Evolutionary conservation across 192 early-diverging fungal genomes (phyloP).

Genomic region (Coemansia sp.): DNA sequence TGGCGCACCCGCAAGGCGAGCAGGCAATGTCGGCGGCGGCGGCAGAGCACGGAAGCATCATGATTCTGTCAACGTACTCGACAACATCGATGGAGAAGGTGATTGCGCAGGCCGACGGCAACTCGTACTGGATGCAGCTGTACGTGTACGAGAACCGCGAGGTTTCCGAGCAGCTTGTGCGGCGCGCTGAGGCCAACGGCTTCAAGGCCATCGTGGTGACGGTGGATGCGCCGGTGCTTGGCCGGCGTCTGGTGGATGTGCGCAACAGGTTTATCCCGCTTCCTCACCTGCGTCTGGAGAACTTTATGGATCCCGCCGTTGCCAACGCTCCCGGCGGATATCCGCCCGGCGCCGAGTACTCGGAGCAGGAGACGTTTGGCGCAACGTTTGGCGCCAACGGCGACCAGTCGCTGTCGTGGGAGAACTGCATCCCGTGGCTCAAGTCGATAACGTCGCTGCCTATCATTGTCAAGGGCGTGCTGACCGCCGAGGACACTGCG

Average conservation of each 20-base stretch:
- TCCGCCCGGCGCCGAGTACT: slow-evolving; percentile 7
- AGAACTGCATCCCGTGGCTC: slow-evolving; percentile 83
- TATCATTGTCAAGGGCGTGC: slow-evolving; percentile 90
- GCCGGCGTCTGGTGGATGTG: slow-evolving; percentile 60
- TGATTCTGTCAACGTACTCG: slow-evolving; percentile 66
- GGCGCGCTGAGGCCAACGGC: slow-evolving; percentile 72
- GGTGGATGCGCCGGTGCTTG: slow-evolving; percentile 61
- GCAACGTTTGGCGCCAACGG: slow-evolving; percentile 48
- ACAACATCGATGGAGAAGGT: slow-evolving; percentile 68
- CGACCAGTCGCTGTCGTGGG: slow-evolving; percentile 84
- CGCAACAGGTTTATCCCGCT: slow-evolving; percentile 65
- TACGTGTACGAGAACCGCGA: slow-evolving; percentile 76
- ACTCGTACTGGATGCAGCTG: slow-evolving; percentile 74
- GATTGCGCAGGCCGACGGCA: slow-evolving; percentile 43
- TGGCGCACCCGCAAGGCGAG: slow-evolving; percentile 70
- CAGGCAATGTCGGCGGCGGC: slow-evolving; percentile 64
- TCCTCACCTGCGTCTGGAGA: slow-evolving; percentile 62
- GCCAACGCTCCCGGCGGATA: slow-evolving; percentile 19
- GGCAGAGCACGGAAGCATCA: slow-evolving; percentile 43
- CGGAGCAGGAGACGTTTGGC: slow-evolving; percentile 45
- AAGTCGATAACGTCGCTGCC: slow-evolving; percentile 79
- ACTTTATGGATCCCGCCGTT: slow-evolving; percentile 55
- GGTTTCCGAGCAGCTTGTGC: slow-evolving; percentile 65
- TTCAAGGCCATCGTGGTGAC: slow-evolving; percentile 70
- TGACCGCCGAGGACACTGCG: slow-evolving; percentile 87